Conservation (phyloP, 1,139 yeast genomes). For the Yamadazyma mexicana region DNA sequence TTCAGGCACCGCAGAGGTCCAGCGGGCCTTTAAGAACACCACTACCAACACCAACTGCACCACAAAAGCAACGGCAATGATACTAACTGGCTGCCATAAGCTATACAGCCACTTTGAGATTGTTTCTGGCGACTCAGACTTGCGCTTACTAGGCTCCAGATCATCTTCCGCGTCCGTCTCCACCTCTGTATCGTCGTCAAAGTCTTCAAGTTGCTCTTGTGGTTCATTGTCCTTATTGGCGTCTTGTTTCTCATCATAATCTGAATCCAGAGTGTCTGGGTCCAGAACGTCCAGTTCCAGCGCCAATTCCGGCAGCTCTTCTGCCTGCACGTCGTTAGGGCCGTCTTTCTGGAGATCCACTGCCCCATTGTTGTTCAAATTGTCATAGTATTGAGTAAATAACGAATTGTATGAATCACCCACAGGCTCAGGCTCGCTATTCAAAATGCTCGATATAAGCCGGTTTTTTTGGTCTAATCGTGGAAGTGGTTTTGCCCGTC, state of each 20-base stretch:
- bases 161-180: slow-evolving; percentile 11
- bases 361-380: not conserved
- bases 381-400: slow-evolving; percentile 7
- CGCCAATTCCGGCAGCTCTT: not conserved
- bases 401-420: slow-evolving; percentile 5
- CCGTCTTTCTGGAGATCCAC: not conserved
- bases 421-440: slow-evolving; percentile 1
- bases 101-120: not conserved
- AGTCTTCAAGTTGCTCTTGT: slow-evolving; percentile 1
- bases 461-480: slow-evolving; percentile 11
- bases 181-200: slow-evolving; percentile 12
- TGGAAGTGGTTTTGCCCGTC: slow-evolving; percentile 39
- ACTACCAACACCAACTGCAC: slow-evolving; percentile 3
- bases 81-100: not conserved
- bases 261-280: too few relatives aligned
- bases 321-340: not conserved
- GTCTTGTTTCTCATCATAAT: slow-evolving; percentile 1
- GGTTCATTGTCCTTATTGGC: slow-evolving; percentile 9
- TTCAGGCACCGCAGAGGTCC: not conserved
- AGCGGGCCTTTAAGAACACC: not conserved
- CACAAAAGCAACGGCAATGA: not conserved
- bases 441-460: slow-evolving; percentile 16
- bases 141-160: slow-evolving; percentile 1
- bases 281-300: not conserved
- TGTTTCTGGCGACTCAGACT: not conserved